phyloP scores from a whole-genome alignment of 148 eudicot species.

The Camellia granthamiana region DNA sequence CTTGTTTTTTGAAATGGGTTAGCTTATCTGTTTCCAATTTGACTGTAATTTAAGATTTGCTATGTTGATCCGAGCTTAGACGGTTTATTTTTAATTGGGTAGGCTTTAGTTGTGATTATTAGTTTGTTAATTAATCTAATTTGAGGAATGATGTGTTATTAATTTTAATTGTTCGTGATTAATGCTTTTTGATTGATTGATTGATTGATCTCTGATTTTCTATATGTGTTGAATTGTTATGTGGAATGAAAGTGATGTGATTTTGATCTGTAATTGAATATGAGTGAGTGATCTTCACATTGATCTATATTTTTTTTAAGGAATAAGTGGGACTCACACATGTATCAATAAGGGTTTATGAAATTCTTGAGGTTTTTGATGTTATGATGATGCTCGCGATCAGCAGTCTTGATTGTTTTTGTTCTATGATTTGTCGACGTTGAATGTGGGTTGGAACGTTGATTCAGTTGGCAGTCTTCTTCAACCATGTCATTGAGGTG shows the following conservation, averaged over 20 bases:
- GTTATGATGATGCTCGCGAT: background rate
- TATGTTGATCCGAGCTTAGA: conserved; percentile 14
- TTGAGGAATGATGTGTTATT: conserved; percentile 1
- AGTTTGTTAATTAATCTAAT: background rate
- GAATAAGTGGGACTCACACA: background rate
- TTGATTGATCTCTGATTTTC: conserved; percentile 3
- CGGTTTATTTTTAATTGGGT: background rate
- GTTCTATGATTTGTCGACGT: background rate
- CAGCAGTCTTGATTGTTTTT: background rate
- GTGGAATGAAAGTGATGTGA: background rate
- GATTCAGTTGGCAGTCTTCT: background rate
- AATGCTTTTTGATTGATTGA: background rate
- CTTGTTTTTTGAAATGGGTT: no score
- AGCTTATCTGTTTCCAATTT: no score
- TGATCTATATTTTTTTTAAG: background rate
- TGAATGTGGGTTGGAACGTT: background rate
- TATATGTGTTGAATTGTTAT: background rate
- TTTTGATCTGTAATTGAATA: background rate
- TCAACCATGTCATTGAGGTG: background rate
- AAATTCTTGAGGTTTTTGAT: background rate
- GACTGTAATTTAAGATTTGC: background rate
- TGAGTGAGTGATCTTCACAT: conserved; percentile 1
- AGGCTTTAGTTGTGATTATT: background rate
- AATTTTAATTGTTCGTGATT: background rate
- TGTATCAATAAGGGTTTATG: background rate